Evolutionary conservation across 2,329 filamentous ascomycete genomes (phyloP).

Genomic region (Parascedosporium putredinis): DNA sequence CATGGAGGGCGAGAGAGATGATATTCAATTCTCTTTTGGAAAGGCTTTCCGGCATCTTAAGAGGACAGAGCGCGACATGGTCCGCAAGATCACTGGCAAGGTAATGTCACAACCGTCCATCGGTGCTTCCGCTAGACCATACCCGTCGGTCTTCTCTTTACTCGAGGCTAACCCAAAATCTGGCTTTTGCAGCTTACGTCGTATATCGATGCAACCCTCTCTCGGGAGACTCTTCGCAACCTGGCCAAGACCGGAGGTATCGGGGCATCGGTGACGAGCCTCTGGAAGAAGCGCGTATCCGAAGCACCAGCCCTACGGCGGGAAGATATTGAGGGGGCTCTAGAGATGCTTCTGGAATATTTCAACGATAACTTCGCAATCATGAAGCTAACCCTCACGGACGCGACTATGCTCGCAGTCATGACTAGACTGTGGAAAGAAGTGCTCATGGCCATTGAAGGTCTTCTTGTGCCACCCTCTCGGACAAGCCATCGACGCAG

Average conservation of each 20-base stretch:
- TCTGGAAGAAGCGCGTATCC: slow-evolving; percentile 52
- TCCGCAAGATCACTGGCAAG: slow-evolving; percentile 95
- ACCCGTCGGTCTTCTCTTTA: too few species aligned
- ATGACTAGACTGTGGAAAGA: slow-evolving; percentile 99
- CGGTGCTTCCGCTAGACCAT: too few species aligned
- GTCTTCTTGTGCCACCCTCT: slow-evolving; percentile 85
- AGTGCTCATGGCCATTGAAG: slow-evolving; percentile 83
- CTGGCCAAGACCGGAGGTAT: slow-evolving; percentile 62
- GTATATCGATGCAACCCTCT: slow-evolving; percentile 85
- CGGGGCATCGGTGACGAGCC: slow-evolving; percentile 61
- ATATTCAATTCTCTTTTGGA: slow-evolving; percentile 97
- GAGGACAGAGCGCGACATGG: slow-evolving; percentile 95
- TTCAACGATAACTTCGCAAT: slow-evolving; percentile 99
- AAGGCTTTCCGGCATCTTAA: slow-evolving; percentile 94
- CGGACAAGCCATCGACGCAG: slow-evolving; percentile 85
- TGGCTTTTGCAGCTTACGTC: slow-evolving; percentile 64
- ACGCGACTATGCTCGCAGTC: slow-evolving; percentile 94
- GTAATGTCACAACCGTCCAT: slow-evolving; percentile 32
- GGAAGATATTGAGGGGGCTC: slow-evolving; percentile 66
- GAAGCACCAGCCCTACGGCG: slow-evolving; percentile 48
- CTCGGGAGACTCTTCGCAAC: slow-evolving; percentile 64
- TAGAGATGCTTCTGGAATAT: slow-evolving; percentile 81
- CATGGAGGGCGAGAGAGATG: slow-evolving; percentile 97
- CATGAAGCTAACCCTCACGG: slow-evolving; percentile 93
- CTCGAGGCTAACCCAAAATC: not conserved